Base-by-base conservation (phyloP, 768 basidiomycete species). In the Tremella yokohamensis region DNA sequence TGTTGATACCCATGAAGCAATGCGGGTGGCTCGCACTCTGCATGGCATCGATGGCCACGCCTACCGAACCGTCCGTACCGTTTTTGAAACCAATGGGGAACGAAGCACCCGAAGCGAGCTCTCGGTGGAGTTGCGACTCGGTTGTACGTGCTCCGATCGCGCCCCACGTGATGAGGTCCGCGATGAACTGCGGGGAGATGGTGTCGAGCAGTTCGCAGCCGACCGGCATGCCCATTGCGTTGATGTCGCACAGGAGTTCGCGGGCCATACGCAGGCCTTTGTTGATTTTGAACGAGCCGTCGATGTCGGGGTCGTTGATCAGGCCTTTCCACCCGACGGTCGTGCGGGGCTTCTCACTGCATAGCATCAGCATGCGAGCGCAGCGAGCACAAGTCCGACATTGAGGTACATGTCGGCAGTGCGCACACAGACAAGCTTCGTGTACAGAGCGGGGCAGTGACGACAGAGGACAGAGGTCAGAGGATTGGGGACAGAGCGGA, bases 71-170 rank as follows among this genome's bases (percentile, higher is more conserved):
- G 76, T 98, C 94, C 2, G 96, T 99, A 54, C 96, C 94, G 75
- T 99, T 99, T 79, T 99, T 99, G 85, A 99, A 99, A 8, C 78
- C 80, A 63, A 97, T 90, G 19, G 96, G 93, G 86, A 96, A 98
- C 52, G 93, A 96, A 22, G 89, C 87, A 71, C 93, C 94, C 2
- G 88, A 91, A 3, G 91, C 92, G 45, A 97, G 86, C 77, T 97
- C 96, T 58, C 96, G 86, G 73, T 98, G 96, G 8, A 99, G 84
- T 78, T 98, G 94, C 2, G 88, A 90, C 77, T 99, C 96, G 38
- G 96, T 99, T 1, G 96, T 98, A 53, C 96, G 83, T 1, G 96
- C 96, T 22, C 96, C 94, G 63, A 99, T 98, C 8, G 94, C 94
- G 49, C 93, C 94, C 92, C 94, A 97, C 9, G 89, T 85, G 57